Conservation (phyloP, 2,329 filamentous ascomycete genomes). For the Plectosphaerella sp. region DNA sequence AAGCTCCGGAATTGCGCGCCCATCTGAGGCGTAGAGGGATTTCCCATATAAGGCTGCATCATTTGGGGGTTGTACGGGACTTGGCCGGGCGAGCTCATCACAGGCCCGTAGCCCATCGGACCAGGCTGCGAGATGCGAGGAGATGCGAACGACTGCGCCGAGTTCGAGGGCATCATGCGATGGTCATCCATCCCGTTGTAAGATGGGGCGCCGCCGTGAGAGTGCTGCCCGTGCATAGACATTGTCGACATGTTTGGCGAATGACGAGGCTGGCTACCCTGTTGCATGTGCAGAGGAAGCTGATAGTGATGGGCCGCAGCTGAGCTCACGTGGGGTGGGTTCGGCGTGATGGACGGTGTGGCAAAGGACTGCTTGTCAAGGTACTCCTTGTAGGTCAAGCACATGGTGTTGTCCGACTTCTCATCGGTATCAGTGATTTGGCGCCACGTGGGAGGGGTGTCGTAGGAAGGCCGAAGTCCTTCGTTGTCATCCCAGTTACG, state of each 20-base stretch:
- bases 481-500: conserved; percentile 70
- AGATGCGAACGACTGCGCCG: conserved; percentile 79
- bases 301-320: conserved; percentile 80
- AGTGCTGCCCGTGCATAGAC: conserved; percentile 69
- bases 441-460: conserved; percentile 83
- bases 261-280: conserved; percentile 63
- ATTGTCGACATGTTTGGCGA: conserved; percentile 75
- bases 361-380: conserved; percentile 66
- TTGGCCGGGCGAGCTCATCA: conserved; percentile 65
- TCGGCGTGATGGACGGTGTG: conserved; percentile 60
- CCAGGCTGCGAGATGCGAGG: conserved; percentile 66
- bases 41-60: conserved; percentile 62
- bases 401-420: conserved; percentile 60
- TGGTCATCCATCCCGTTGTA: conserved; percentile 72
- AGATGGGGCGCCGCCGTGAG: conserved; percentile 61
- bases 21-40: conserved; percentile 66
- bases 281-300: conserved; percentile 76
- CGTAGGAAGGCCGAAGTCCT: conserved; percentile 79
- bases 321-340: conserved; percentile 63
- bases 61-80: conserved; percentile 69
- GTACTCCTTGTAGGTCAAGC: conserved; percentile 67
- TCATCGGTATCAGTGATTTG: conserved; percentile 66
- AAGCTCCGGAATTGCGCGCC: conserved; percentile 64
- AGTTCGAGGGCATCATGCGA: conserved; percentile 83
- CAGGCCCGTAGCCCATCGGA: conserved; percentile 64